Base-by-base conservation (phyloP, 2,329 filamentous ascomycete genomes). In the Ophiostoma triangulosporum region DNA sequence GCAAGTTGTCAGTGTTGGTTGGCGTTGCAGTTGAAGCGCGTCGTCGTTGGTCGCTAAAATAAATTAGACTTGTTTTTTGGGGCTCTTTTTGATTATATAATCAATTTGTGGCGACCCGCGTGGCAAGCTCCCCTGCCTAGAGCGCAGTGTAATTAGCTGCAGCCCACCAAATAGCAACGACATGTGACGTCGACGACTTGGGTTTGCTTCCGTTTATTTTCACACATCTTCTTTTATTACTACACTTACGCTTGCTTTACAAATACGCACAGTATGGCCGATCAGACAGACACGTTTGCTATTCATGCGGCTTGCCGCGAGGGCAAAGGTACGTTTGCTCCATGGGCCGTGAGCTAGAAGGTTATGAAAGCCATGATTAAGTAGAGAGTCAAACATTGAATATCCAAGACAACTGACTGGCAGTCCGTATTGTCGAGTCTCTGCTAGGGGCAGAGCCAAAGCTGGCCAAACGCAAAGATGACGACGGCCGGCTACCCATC, bases 261-360 rank as follows among this genome's bases (percentile, higher is more conserved):
- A n/a, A 40, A 24, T 6, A 43, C 3, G 8, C 12, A 24, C 20
- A 43, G 38, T 4, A 59, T 60, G 58, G 53, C 53, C 0, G 50
- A 54, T 8, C 40, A 56, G 22, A 36, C 27, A 26, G 56, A 57
- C 51, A 88, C 84, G 62, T 96, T 83, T 61, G 85, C 88, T 27
- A 83, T 96, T 43, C 91, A 97, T 64, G 86, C 86, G 60, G 91
- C 91, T 40, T 84, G 85, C 57, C 79, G 90, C 54, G 88, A 95
- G 66, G 89, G 90, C 40, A 85, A 81, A 73, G 76, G 90, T 95
- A 75, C 65, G 75, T 61, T 24, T 27, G 9, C 38, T 24, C 20
- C 20, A 20, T 14, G 7, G 20, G 6, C 7, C 12, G n/a, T n/a
- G n/a, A n/a, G n/a, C n/a, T n/a, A n/a, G n/a, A n/a, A n/a, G n/a